Evolutionary conservation across 495 filamentous ascomycete genomes (phyloP), one percentile per base, ranked within the genome.

Genomic region (Neurospora sp.): DNA sequence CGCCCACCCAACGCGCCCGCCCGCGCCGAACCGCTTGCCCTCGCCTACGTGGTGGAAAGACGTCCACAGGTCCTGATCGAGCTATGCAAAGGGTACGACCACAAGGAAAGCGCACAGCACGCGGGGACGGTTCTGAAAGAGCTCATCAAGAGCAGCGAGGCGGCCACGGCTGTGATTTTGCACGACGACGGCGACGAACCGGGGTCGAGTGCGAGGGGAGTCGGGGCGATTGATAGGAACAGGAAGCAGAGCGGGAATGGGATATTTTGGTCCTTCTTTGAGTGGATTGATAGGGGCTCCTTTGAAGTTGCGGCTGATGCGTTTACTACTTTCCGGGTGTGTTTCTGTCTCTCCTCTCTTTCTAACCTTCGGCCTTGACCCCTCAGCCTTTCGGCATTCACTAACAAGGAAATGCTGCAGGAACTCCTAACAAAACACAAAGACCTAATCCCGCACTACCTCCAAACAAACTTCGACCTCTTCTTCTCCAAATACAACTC

Each of bases 241-340:
- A 80, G 86, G 14, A 88, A 85, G 39, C 91, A 93, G 74, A 89
- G 84, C 12, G 94, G 94, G 20, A 85, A 88, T 16, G 94, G 94
- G 0, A 88, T 97, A 2, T 98, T 99, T 79, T 99, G 96, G 96
- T 88, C 86, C n/a, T 98, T 98, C 82, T 99, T 99, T 78, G 88
- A 92, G 68, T 99, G 94, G 92, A 97, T 99, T 72, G 93, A 98
- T 79, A 90, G 91, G 78, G 91, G 93, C 73, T 93, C 91, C 20
- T 99, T 99, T 80, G 96, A 99, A 84, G 92, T 98, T 72, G 94
- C 94, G 77, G 94, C 96, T 40, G 96, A 98, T 84, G 94, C 96
- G 1, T 99, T 98, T 77, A 96, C 93, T 45, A 98, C 95, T 8
- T 99, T 99, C 81, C 86, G 95, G 81, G 94, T 97, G 86, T 75